A percentile compares a stretch with the other conserved stretches of the same genome.
These are phyloP conservation scores for Dipteronia dyeriana DNA, from an alignment of 345 rosid species.

Conservation along the genomic window DNA sequence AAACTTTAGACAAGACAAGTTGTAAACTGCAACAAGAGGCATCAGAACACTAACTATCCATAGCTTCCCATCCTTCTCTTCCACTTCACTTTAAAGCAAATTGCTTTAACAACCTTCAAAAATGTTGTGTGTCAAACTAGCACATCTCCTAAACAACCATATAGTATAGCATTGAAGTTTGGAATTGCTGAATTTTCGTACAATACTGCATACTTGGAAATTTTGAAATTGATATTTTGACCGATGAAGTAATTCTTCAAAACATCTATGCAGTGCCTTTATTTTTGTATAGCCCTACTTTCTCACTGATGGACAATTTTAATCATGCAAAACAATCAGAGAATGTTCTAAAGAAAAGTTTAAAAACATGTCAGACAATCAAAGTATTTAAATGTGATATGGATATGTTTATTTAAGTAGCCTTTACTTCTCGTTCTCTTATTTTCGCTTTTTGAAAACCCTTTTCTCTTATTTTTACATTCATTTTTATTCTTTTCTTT, in stretches of 20 bases:
- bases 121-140: too few relatives aligned
- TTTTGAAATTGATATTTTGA: too few relatives aligned
- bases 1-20: conserved; percentile 28
- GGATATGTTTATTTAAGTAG: too few relatives aligned
- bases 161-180: too few relatives aligned
- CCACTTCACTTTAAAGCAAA: conserved; percentile 60
- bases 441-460: too few relatives aligned
- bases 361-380: neutral
- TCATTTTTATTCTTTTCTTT: too few relatives aligned
- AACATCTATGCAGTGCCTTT: neutral
- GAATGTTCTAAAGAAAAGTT: neutral
- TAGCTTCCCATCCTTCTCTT: conserved; percentile 89
- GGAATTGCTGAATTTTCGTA: too few relatives aligned
- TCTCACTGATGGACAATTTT: neutral
- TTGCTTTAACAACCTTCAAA: conserved; percentile 54
- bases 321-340: neutral
- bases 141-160: too few relatives aligned
- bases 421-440: too few relatives aligned
- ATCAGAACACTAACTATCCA: conserved; percentile 93
- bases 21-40: conserved; percentile 75
- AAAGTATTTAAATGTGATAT: neutral
- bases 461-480: too few relatives aligned
- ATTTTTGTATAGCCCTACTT: too few relatives aligned
- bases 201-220: too few relatives aligned
- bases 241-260: neutral